Evolutionary conservation across 306 rosid genomes (phyloP).

Genomic region (Corylus heterophylla): DNA sequence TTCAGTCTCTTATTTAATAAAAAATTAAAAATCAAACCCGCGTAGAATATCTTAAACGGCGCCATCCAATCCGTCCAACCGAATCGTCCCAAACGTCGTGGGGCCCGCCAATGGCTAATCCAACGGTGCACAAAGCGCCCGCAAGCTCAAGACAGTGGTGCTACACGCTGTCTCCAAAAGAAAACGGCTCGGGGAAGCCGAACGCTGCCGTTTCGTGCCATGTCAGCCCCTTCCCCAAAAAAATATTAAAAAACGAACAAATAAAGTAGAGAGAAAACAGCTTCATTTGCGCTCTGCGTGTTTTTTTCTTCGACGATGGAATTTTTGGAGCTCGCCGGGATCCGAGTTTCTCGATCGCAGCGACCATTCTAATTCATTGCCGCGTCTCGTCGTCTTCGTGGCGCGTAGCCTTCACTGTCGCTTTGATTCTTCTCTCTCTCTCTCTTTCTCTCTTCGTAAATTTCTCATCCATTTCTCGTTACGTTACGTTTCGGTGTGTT

Average conservation of each 20-base stretch:
- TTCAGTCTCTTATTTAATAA: neutral
- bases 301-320: slow-evolving; percentile 39
- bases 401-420: slow-evolving; percentile 38
- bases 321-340: slow-evolving; percentile 54
- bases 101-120: slow-evolving; percentile 22
- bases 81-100: neutral
- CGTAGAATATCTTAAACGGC: slow-evolving; percentile 24
- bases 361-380: slow-evolving; percentile 24
- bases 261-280: slow-evolving; percentile 20
- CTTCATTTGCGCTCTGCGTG: slow-evolving; percentile 31
- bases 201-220: slow-evolving; percentile 33
- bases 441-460: slow-evolving; percentile 32
- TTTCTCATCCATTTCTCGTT: neutral
- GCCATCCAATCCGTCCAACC: slow-evolving; percentile 8
- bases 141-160: slow-evolving; percentile 14
- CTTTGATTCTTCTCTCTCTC: slow-evolving; percentile 5
- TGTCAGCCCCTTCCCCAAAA: slow-evolving; percentile 26
- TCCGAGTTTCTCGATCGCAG: slow-evolving; percentile 64
- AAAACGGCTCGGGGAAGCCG: slow-evolving; percentile 45
- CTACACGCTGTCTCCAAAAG: slow-evolving; percentile 11
- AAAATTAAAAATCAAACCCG: too few relatives aligned
- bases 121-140: slow-evolving; percentile 26
- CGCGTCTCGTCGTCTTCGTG: slow-evolving; percentile 20
- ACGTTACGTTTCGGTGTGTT: neutral
- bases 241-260: neutral